phyloP scores from a whole-genome alignment of 2,329 filamentous ascomycete genomes.

The Paecilomyces sp. region DNA sequence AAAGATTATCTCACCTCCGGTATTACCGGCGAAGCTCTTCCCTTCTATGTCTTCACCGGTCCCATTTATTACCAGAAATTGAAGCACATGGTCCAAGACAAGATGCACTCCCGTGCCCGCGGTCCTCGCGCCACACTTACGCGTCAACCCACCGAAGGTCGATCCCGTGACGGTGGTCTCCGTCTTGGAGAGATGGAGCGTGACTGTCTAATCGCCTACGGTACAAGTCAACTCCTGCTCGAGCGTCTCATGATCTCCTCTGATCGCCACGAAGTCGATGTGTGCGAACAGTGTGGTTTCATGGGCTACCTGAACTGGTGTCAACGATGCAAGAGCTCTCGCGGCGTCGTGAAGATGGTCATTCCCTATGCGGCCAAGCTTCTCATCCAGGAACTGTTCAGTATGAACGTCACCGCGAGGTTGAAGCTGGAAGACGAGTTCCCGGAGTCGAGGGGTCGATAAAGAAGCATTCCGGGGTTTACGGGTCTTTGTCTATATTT shows the following conservation, averaged over 20 bases:
- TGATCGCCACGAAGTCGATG: constrained; percentile 83
- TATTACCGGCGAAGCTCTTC: constrained; percentile 87
- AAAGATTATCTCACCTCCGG: constrained; percentile 96
- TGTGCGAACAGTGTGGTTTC: constrained; percentile 88
- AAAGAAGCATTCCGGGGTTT: not conserved
- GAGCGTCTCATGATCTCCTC: constrained; percentile 93
- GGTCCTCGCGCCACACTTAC: constrained; percentile 89
- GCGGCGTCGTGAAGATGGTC: constrained; percentile 81
- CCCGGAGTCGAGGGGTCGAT: constrained; percentile 45
- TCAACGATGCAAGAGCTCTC: constrained; percentile 80
- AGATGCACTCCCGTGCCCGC: constrained; percentile 93
- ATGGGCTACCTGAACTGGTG: constrained; percentile 96
- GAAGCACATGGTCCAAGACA: constrained; percentile 99
- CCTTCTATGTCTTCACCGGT: constrained; percentile 96
- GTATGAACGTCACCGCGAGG: constrained; percentile 96
- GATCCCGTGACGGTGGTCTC: constrained; percentile 84
- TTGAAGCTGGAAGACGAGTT: constrained; percentile 93
- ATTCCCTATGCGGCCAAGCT: constrained; percentile 98
- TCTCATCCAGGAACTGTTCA: constrained; percentile 89
- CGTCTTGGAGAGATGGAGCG: constrained; percentile 98
- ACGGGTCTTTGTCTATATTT: no score
- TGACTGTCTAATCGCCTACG: constrained; percentile 95
- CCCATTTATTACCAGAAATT: constrained; percentile 99
- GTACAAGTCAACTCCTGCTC: constrained; percentile 82
- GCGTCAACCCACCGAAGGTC: constrained; percentile 90